phyloP scores from a whole-genome alignment of 108 stramenopile species.

The Skeletonema grethae region DNA sequence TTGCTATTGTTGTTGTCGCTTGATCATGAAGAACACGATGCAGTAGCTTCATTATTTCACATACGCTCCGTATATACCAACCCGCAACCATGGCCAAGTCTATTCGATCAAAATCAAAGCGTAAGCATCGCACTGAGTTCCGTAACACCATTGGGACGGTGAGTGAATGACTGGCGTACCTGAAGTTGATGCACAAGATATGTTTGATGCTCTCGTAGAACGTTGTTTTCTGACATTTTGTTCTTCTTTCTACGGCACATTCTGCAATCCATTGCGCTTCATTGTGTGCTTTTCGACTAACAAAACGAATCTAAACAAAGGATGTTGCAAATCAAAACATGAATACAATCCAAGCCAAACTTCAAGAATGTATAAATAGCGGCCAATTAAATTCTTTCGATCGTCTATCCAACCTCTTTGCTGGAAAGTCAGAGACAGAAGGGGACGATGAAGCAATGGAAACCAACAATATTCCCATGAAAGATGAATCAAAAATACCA shows the following conservation, averaged over 20 bases:
- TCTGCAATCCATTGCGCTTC: background rate
- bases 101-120: conserved; percentile 80
- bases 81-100: conserved; percentile 76
- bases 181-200: background rate
- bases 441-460: conserved; percentile 31
- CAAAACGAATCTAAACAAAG: conserved; percentile 22
- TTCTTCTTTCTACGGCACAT: background rate
- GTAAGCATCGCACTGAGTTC: conserved; percentile 81
- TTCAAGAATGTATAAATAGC: conserved; percentile 49
- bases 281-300: background rate
- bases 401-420: conserved; percentile 61
- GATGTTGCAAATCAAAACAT: conserved; percentile 63
- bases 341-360: conserved; percentile 64
- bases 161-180: conserved; percentile 25
- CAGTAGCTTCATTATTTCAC: background rate
- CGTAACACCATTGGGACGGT: conserved; percentile 80
- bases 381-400: conserved; percentile 65
- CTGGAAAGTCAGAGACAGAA: conserved; percentile 21
- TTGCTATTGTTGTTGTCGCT: too few species aligned
- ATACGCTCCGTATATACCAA: too few species aligned
- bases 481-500: conserved; percentile 45
- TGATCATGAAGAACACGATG: background rate
- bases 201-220: background rate
- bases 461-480: conserved; percentile 3
- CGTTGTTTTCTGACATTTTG: background rate